These are phyloP conservation scores for Trichophyton equinum DNA, from an alignment of 2,329 filamentous ascomycete genomes.

Conservation along the genomic window DNA sequence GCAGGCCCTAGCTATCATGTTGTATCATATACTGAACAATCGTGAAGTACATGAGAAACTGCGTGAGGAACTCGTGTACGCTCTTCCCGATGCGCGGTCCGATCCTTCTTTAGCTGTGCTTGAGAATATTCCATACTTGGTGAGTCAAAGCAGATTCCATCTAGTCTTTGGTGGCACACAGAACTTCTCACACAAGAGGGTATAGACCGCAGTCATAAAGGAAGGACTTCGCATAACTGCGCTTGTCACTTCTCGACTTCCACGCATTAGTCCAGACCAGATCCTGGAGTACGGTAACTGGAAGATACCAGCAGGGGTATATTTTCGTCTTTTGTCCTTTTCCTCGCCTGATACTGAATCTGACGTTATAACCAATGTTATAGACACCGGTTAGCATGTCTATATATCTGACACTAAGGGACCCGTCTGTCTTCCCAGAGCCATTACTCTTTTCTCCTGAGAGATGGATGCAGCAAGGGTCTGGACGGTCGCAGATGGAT, in stretches of 20 bases:
- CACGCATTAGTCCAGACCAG: conserved; percentile 15
- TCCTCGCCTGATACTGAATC: background rate
- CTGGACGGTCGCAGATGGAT: conserved; percentile 12
- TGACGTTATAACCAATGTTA: background rate
- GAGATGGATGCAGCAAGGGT: conserved; percentile 18
- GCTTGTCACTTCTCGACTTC: conserved; percentile 15
- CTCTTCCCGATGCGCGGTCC: conserved; percentile 13
- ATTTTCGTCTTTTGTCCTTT: background rate
- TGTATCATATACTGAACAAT: conserved; percentile 20
- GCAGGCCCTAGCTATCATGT: conserved; percentile 16
- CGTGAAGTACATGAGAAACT: conserved; percentile 15
- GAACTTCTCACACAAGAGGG: background rate
- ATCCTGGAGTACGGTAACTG: conserved; percentile 10
- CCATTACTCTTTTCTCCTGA: conserved; percentile 20
- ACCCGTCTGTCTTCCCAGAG: conserved; percentile 19
- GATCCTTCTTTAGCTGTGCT: background rate
- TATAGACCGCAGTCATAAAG: conserved; percentile 15
- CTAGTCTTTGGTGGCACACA: background rate
- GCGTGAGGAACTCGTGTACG: conserved; percentile 15
- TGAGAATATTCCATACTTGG: conserved; percentile 2
- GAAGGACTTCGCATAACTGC: conserved; percentile 20
- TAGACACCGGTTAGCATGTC: conserved; percentile 17
- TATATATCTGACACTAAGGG: conserved; percentile 13
- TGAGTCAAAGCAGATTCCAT: background rate
- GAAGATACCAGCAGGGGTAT: conserved; percentile 16